Evolutionary conservation across 768 basidiomycete genomes (phyloP).

Genomic region (Myochromella boudieri): DNA sequence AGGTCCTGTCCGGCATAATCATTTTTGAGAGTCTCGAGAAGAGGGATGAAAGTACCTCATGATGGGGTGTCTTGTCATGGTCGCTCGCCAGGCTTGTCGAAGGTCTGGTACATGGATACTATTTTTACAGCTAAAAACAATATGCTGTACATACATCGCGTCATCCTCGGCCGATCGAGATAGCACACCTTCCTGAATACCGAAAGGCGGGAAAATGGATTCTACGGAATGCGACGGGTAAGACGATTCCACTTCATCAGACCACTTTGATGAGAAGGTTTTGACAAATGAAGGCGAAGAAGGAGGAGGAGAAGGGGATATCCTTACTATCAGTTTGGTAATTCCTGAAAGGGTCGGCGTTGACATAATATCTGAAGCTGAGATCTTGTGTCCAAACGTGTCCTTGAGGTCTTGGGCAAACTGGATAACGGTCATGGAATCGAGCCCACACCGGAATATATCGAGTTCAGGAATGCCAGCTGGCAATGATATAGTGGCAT

Average conservation of each 20-base stretch:
- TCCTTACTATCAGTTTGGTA: conserved; percentile 13
- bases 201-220: conserved; percentile 37
- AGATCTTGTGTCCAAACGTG: conserved; percentile 18
- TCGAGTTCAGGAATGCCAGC: conserved; percentile 24
- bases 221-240: conserved; percentile 21
- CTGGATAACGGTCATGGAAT: conserved; percentile 29
- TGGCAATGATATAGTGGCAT: conserved; percentile 18
- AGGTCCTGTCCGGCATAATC: conserved; percentile 23
- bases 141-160: conserved; percentile 45
- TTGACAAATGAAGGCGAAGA: neutral
- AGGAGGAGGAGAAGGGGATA: neutral
- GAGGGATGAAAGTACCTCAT: conserved; percentile 22
- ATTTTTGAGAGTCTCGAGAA: neutral
- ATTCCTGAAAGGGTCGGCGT: conserved; percentile 25
- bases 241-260: conserved; percentile 10
- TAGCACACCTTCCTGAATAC: conserved; percentile 48
- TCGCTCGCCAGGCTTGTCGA: conserved; percentile 32
- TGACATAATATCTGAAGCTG: conserved; percentile 31
- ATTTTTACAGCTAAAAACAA: conserved; percentile 30
- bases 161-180: conserved; percentile 36
- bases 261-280: conserved; percentile 17
- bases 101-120: conserved; percentile 21
- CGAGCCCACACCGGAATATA: conserved; percentile 31
- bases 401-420: conserved; percentile 25
- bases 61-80: conserved; percentile 25